Base-by-base conservation (phyloP, 768 basidiomycete species). In the Hirschioporus abietinus region DNA sequence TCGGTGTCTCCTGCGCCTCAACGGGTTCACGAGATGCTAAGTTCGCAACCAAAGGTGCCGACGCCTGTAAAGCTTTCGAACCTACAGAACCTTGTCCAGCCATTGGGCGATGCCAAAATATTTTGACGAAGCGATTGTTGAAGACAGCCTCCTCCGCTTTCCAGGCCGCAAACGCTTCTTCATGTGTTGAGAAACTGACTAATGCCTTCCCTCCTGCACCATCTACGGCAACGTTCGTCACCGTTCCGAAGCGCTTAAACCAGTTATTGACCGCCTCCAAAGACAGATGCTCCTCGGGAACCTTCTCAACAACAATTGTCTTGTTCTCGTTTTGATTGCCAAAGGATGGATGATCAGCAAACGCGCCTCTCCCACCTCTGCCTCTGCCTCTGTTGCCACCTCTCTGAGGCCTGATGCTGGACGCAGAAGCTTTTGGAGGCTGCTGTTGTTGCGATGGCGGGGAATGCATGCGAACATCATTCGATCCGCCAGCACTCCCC, bases 121-220 rank as follows among this genome's bases (percentile, higher is more conserved):
- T 83, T 77, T 96, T 96, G 70, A 97, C 95, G 75, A 97, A 97
- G 63, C 96, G 87, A 71, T 95, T 96, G 12, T 87, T 88, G 72
- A 97, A 97, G 17, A 97, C 90, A n/a, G 95, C 94, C 69, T 96
- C 94, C 76, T 96, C 92, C 26, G 88, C 88, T 75, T 92, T 93
- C 92, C 95, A 95, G 0, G 96, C 96, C 15, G 86, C 84, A 72
- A 90, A 87, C 0, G 96, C 96, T 72, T 95, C 91, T 24, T 84
- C 85, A 74, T 95, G 93, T 9, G 82, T 85, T 35, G 86, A 82
- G 76, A 97, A 98, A 70, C 91, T 94, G 69, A 98, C 91, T 63
- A 98, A 78, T 0, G 95, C 95, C 74, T 95, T 93, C 60, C 86
- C 83, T 60, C 81, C 85, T 23, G 77, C 74, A n/a, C 79, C 78